Conservation (phyloP, 805 yeast genomes). For the Lipomyces sp. region DNA sequence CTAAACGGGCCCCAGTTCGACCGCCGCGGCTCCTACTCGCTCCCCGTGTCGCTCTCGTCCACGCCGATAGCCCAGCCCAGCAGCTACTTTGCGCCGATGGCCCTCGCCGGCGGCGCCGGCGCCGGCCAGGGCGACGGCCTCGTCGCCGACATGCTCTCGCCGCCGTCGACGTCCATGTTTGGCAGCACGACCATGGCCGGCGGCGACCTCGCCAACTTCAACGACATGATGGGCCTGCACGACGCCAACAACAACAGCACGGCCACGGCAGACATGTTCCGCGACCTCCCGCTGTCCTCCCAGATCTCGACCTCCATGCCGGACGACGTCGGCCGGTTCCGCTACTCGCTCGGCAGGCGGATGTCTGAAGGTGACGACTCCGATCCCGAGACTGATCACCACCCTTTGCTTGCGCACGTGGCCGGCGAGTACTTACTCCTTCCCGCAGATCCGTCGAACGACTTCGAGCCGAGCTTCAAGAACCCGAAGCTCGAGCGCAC, state of each 20-base stretch:
- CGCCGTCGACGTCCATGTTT: constrained; percentile 5
- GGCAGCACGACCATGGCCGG: too few species aligned
- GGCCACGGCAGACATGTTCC: too few species aligned
- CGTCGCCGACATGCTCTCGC: constrained; percentile 7
- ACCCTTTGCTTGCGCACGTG: constrained; percentile 1
- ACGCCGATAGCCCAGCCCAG: constrained; percentile 24
- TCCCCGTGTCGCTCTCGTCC: constrained; percentile 26
- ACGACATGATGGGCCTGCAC: too few species aligned
- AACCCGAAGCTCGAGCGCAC: constrained; percentile 51
- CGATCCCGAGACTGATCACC: not conserved
- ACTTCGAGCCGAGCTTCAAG: constrained; percentile 31
- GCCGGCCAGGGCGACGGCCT: constrained; percentile 1
- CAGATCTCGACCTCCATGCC: not conserved
- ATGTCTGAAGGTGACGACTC: constrained; percentile 23
- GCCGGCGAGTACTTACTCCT: constrained; percentile 12
- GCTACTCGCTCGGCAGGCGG: constrained; percentile 20
- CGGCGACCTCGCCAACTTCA: too few species aligned
- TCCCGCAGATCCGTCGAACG: constrained; percentile 13
- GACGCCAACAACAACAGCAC: not conserved
- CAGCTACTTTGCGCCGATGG: constrained; percentile 17
- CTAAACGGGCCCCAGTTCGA: constrained; percentile 4
- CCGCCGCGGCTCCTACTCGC: constrained; percentile 26
- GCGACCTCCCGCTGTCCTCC: too few species aligned
- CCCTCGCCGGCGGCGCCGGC: not conserved
- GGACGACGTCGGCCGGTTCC: too few species aligned